Conservation (phyloP, 768 basidiomycete species). For the Kwoniella dejecticola region DNA sequence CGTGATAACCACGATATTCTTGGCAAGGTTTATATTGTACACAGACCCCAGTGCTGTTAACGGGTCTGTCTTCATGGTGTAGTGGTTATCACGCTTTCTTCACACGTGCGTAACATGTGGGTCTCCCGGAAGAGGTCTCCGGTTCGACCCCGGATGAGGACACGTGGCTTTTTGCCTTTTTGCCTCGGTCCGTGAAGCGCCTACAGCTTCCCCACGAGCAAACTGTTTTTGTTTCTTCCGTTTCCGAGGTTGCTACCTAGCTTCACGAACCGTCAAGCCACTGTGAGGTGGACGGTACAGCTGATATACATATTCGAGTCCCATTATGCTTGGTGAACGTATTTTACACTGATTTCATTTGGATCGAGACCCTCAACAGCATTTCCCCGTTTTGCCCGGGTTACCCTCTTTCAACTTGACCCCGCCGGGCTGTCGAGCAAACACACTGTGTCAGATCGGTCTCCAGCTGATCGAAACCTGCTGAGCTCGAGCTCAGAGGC, state of each 20-base stretch:
- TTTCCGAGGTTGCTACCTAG: no score
- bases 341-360: not conserved
- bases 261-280: no score
- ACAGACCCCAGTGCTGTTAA: no score
- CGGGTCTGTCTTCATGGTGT: conserved; percentile 4
- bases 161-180: not conserved
- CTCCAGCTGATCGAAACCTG: no score
- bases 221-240: no score
- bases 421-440: conserved; percentile 22
- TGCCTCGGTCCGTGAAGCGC: not conserved
- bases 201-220: no score
- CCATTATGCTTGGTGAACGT: no score
- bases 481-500: no score
- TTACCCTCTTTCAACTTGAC: conserved; percentile 13
- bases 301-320: not conserved
- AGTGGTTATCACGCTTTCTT: conserved; percentile 7
- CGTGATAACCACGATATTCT: no score
- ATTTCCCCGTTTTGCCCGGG: not conserved
- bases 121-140: not conserved
- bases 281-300: not conserved
- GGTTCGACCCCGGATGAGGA: conserved; percentile 4
- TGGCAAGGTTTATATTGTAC: no score
- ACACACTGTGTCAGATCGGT: no score
- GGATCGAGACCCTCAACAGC: conserved; percentile 4
- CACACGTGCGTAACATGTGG: not conserved